Evolutionary conservation across 106 monocot species (phyloP), one percentile per base, ranked within the genome.

Genomic region (Dendrobium huoshanense): DNA sequence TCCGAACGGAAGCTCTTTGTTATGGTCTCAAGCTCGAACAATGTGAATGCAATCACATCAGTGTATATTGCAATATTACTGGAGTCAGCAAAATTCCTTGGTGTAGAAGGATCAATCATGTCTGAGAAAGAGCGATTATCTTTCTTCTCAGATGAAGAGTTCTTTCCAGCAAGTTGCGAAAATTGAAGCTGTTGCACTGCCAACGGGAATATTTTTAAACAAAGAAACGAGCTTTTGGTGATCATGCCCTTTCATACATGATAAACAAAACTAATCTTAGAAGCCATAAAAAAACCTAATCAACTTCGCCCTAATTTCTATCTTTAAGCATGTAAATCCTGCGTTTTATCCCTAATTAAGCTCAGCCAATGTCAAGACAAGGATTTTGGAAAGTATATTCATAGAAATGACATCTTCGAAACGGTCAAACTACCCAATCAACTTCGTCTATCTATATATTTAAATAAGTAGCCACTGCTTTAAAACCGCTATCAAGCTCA

Each of bases 11-110:
- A 74, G 42, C 42, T 74, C 74, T 42, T 74, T 43, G 74, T 74
- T 33, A 97, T 94, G 0, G 96, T 97, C 84, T 97, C 96, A 4
- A 97, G 94, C 78, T 97, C 96, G 44, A 92, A 97, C 81, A 97
- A 75, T 51, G 96, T 92, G 82, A 97, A 97, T 0, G 92, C 85
- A 22, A 97, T 97, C 79, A 97, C 88, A 85, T 94, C 88, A 22
- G 88, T 97, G 89, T 97, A 97, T 80, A 97, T 90, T 41, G 89
- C 82, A 61, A 97, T 90, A 73, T 97, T 97, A 33, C 85, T 91
- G 20, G 94, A 89, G 48, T 97, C 94, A 55, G 90, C 94, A 70
- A 92, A 65, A 67, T 85, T 87, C n/a, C 92, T 75, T 45, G 88
- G 90, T 4, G 87, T 92, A 0, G 87, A 90, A 0, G 90, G 79